Conservation (phyloP, 2,329 filamentous ascomycete genomes). For the Colletotrichum chlorophyti region DNA sequence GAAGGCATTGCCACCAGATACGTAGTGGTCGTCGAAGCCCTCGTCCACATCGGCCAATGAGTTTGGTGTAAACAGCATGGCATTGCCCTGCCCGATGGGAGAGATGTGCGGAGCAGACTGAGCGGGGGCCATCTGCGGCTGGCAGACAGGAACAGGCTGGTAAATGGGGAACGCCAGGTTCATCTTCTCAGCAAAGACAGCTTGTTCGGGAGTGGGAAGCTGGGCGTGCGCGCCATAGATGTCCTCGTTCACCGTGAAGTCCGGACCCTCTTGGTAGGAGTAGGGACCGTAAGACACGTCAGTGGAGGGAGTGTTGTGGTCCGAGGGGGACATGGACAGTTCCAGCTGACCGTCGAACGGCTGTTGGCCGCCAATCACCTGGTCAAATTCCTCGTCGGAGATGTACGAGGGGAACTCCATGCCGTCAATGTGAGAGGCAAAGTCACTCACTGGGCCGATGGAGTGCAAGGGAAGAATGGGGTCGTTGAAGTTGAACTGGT, state of each 20-base stretch:
- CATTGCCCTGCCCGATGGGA: constrained; percentile 70
- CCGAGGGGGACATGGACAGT: constrained; percentile 51
- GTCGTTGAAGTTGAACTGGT: constrained; percentile 34
- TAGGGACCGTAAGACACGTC: constrained; percentile 53
- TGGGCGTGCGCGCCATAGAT: constrained; percentile 66
- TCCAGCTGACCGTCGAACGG: constrained; percentile 39
- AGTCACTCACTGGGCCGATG: constrained; percentile 32
- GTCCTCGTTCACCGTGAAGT: constrained; percentile 69
- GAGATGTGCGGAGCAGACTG: constrained; percentile 64
- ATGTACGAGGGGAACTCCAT: constrained; percentile 59
- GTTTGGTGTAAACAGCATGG: constrained; percentile 73
- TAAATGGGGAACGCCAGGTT: constrained; percentile 20
- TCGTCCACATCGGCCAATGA: constrained; percentile 70
- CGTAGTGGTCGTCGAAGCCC: constrained; percentile 62
- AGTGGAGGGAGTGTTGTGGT: constrained; percentile 58
- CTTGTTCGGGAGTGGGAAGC: constrained; percentile 55
- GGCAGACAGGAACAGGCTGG: constrained; percentile 44
- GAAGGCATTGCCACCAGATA: constrained; percentile 43
- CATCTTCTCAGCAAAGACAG: constrained; percentile 29
- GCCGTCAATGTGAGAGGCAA: constrained; percentile 35
- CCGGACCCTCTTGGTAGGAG: constrained; percentile 63
- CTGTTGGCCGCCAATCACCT: constrained; percentile 37
- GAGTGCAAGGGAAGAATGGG: constrained; percentile 17
- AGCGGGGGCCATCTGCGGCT: constrained; percentile 39
- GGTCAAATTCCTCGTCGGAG: constrained; percentile 53